Evolutionary conservation across 2,329 filamentous ascomycete genomes (phyloP).

Genomic region (Myriosclerotinia scirpicola): DNA sequence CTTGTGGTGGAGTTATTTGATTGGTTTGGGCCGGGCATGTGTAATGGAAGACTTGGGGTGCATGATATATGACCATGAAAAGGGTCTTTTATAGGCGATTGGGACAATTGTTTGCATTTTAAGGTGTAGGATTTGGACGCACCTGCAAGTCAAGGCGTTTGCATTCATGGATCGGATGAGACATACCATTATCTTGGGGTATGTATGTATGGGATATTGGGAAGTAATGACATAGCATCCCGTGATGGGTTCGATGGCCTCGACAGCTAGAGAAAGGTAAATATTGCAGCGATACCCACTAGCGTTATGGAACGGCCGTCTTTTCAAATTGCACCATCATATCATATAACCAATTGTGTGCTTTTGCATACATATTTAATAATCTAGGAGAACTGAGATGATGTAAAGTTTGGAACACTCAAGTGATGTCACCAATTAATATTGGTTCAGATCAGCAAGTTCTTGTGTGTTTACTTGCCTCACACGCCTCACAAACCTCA

Average conservation of each 20-base stretch:
- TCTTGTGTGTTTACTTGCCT: too few relatives aligned
- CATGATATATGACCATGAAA: background rate
- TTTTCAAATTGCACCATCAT: too few relatives aligned
- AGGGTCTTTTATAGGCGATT: background rate
- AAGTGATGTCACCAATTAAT: too few relatives aligned
- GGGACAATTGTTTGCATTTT: background rate
- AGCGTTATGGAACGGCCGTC: background rate
- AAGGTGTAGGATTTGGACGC: background rate
- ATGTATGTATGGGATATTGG: background rate
- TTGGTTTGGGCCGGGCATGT: slow-evolving; percentile 36
- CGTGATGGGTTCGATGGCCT: background rate
- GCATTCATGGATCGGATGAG: background rate
- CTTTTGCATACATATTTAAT: too few relatives aligned
- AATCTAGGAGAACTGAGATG: too few relatives aligned
- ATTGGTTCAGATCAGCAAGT: too few relatives aligned
- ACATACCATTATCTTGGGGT: background rate
- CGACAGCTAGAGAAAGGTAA: background rate
- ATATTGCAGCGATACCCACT: background rate
- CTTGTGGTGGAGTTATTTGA: slow-evolving; percentile 45
- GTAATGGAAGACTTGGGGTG: slow-evolving; percentile 20
- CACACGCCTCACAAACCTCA: too few relatives aligned
- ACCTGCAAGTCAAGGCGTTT: slow-evolving; percentile 6
- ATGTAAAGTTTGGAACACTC: too few relatives aligned
- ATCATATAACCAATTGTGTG: too few relatives aligned
- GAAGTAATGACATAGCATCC: background rate